phyloP scores from a whole-genome alignment of 1,284 basidiomycete species.

The Ganoderma boninense region DNA sequence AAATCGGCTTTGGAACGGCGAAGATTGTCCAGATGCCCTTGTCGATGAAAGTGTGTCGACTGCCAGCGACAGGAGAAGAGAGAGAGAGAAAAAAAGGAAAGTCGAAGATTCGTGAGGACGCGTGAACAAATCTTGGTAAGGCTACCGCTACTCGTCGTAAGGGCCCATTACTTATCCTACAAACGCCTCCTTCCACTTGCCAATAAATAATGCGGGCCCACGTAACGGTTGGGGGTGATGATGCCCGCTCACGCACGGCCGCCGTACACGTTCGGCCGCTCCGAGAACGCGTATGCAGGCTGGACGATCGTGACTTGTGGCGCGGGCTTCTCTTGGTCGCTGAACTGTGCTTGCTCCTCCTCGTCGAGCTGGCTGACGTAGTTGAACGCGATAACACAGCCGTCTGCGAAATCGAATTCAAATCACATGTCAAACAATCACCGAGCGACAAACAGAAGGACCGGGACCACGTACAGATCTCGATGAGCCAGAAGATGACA shows the following conservation, averaged over 20 bases:
- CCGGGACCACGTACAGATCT: conserved; percentile 52
- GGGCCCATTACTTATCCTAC: neutral
- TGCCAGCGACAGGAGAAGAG: no score
- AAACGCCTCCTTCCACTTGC: neutral
- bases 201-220: neutral
- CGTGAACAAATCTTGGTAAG: neutral
- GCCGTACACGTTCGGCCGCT: conserved; percentile 22
- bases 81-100: neutral
- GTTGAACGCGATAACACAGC: conserved; percentile 42
- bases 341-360: conserved; percentile 31
- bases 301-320: conserved; percentile 29
- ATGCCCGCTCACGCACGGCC: neutral
- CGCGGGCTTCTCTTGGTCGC: conserved; percentile 30
- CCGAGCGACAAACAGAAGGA: neutral
- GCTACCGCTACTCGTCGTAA: conserved; percentile 1
- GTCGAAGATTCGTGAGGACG: neutral
- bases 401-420: conserved; percentile 29
- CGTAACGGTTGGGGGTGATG: no score
- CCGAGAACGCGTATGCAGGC: conserved; percentile 26
- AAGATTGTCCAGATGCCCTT: neutral
- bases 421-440: neutral
- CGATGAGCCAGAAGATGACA: conserved; percentile 53
- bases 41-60: neutral
- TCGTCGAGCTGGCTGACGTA: conserved; percentile 42
- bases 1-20: neutral